phyloP scores from a whole-genome alignment of 2,329 filamentous ascomycete species.

The Calonectria multiphialidica region DNA sequence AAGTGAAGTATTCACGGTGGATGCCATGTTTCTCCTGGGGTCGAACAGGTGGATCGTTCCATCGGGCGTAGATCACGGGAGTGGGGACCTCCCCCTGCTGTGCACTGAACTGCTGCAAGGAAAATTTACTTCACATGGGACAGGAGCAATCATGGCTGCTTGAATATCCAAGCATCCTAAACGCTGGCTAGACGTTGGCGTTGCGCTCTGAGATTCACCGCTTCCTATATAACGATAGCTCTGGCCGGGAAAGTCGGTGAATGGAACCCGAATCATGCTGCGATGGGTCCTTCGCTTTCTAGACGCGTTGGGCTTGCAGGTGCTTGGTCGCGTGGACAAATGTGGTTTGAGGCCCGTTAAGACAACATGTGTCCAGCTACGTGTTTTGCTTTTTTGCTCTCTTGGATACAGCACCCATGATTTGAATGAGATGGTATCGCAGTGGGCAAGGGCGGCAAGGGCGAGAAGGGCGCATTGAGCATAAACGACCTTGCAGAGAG shows the following conservation, averaged over 20 bases:
- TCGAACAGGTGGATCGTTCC: conserved; percentile 33
- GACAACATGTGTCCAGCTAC: conserved; percentile 1
- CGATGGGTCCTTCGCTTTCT: conserved; percentile 24
- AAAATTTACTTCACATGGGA: conserved; percentile 23
- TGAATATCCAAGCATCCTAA: neutral
- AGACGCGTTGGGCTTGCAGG: conserved; percentile 25
- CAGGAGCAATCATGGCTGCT: neutral
- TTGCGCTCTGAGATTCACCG: conserved; percentile 29
- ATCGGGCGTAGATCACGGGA: conserved; percentile 29
- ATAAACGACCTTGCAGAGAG: neutral
- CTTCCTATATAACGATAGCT: conserved; percentile 16
- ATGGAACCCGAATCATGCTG: conserved; percentile 27
- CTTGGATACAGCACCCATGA: neutral
- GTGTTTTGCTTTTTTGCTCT: neutral
- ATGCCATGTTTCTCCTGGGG: neutral
- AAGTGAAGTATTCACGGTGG: neutral
- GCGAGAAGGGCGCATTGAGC: neutral
- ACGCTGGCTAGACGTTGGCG: neutral
- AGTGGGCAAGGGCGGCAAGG: neutral
- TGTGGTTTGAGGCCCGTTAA: conserved; percentile 5
- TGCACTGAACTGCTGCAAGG: conserved; percentile 34
- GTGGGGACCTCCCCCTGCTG: conserved; percentile 40
- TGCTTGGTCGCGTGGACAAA: conserved; percentile 25
- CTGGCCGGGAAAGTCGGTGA: conserved; percentile 36
- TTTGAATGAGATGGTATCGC: neutral